These are phyloP conservation scores for Sphagnum magellanicum DNA, from an alignment of 228 moss, liverwort and hornwort genomes.

Conservation along the genomic window DNA sequence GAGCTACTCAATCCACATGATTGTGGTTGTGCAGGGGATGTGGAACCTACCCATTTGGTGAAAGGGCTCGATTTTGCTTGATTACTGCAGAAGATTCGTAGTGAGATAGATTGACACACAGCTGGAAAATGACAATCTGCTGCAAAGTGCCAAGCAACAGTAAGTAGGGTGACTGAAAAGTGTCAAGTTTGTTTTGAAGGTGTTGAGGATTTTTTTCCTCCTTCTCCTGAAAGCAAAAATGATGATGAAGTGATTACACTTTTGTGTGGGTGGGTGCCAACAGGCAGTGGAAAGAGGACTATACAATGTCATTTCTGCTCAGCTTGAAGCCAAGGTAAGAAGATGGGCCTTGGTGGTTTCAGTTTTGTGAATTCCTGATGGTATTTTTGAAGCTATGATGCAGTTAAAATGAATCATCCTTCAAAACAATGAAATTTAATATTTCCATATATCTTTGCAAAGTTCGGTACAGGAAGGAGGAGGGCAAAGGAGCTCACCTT, in stretches of 20 bases:
- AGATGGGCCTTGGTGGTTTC: no score
- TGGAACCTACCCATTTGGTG: constrained; percentile 99
- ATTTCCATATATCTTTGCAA: no score
- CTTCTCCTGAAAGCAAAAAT: not conserved
- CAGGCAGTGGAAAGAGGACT: constrained; percentile 88
- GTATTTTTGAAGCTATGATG: not conserved
- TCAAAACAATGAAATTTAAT: no score
- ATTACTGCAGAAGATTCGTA: constrained; percentile 92
- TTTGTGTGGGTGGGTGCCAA: constrained; percentile 1
- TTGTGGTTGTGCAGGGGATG: constrained; percentile 64
- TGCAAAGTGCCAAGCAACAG: constrained; percentile 48
- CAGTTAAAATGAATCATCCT: not conserved
- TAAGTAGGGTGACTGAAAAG: constrained; percentile 2
- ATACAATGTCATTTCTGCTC: constrained; percentile 65
- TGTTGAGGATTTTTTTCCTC: no score
- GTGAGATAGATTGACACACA: constrained; percentile 80
- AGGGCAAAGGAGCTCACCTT: constrained; percentile 56
- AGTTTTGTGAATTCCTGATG: no score
- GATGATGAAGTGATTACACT: not conserved
- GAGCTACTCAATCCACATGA: not conserved
- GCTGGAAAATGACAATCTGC: constrained; percentile 78
- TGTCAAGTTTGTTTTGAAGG: no score
- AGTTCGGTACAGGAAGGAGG: not conserved
- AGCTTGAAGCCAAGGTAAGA: constrained; percentile 69
- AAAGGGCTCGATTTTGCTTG: constrained; percentile 93